These are phyloP conservation scores for Dicorynia guianensis DNA, from an alignment of 306 rosid genomes.

Conservation along the genomic window DNA sequence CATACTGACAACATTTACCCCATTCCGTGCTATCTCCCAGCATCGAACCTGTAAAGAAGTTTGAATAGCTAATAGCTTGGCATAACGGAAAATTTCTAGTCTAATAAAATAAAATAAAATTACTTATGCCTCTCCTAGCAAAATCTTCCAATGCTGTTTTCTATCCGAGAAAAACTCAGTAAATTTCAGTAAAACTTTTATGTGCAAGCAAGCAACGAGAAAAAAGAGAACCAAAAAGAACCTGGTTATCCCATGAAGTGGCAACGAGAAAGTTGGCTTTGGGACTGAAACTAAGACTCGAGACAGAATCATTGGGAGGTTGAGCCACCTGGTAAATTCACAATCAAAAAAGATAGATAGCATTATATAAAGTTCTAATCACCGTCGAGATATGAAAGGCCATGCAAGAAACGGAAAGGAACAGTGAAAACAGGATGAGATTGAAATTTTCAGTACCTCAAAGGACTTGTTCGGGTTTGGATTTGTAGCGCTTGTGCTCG, in stretches of 20 bases:
- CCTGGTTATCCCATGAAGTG: conserved; percentile 98
- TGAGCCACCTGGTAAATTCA: conserved; percentile 67
- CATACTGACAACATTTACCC: conserved; percentile 60
- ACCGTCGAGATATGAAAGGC: background rate
- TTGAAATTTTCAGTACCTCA: conserved; percentile 51
- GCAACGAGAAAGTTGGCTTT: conserved; percentile 87
- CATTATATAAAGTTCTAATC: conserved; percentile 1
- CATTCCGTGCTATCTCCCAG: conserved; percentile 75
- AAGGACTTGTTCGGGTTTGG: conserved; percentile 74
- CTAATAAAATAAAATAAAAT: background rate
- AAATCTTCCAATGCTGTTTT: background rate
- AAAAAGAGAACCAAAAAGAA: conserved; percentile 5
- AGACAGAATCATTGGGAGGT: conserved; percentile 85
- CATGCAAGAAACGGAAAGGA: background rate
- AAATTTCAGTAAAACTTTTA: no score
- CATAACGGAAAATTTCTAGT: no score
- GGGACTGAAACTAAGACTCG: conserved; percentile 88
- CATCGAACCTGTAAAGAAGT: conserved; percentile 90
- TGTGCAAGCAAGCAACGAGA: background rate
- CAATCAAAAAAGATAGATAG: background rate
- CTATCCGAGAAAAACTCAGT: background rate
- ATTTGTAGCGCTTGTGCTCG: conserved; percentile 26
- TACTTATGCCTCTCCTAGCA: background rate
- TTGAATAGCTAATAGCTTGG: no score
- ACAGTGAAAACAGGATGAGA: background rate